Base-by-base conservation (phyloP, 441 rosid genomes). In the Brassica hybrid region DNA sequence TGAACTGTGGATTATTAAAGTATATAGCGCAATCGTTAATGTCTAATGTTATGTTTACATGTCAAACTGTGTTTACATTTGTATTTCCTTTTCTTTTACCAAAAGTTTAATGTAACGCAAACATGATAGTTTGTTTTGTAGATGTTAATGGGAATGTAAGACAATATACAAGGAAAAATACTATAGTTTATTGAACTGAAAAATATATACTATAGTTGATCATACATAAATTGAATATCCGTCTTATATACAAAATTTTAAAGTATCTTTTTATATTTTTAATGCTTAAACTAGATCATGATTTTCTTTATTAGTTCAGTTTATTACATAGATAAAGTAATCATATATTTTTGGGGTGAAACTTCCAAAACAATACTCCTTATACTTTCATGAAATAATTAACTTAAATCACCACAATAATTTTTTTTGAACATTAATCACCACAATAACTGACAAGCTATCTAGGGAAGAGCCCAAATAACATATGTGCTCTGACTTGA, bases 321-420 rank as follows among this genome's bases (percentile, higher is more conserved):
- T 12, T 45, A 45, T 45, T 45, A 45, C 7, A 45, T 45, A 45
- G 52, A 45, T 45, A 45, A 45, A 45, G 7, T 45, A 45, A 45
- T 45, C 52, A 45, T 45, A 12, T 45, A 45, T 45, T 45, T 45
- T 45, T 1, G 52, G 52, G 7, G 13, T 16, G 13, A n/a, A n/a
- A 45, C 52, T 45, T 45, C 52, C 52, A 45, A 45, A 13, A 45
- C 16, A 45, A 45, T 45, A 45, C 52, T 45, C 52, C 14, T 4
- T 13, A n/a, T 45, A 50, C 56, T n/a, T 50, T 50, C 56, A 50
- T n/a, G 56, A n/a, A 50, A 50, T 50, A 50, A 50, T 48, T n/a
- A n/a, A n/a, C 18, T 50, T 7, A n/a, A n/a, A n/a, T n/a, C n/a
- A n/a, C n/a, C n/a, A n/a, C n/a, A n/a, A n/a, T n/a, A n/a, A n/a